A percentile compares a stretch with the other conserved stretches of the same genome.
phyloP scores from a whole-genome alignment of 306 rosid species.

The Inga oerstediana region DNA sequence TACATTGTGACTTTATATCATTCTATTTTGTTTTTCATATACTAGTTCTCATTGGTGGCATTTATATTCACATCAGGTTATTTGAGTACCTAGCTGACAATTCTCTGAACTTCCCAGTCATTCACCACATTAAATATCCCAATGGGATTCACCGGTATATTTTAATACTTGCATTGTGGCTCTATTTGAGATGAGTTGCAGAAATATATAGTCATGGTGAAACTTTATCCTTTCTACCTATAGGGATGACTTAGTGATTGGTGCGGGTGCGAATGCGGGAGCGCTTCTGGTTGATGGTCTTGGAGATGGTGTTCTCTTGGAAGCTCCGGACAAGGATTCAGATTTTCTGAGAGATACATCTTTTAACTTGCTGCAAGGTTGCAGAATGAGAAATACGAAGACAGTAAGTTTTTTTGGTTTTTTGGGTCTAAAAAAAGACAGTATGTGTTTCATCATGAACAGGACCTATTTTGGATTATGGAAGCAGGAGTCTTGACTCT shows the following conservation, averaged over 20 bases:
- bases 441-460: constrained; percentile 42
- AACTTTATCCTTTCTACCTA: constrained; percentile 24
- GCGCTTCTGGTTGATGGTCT: constrained; percentile 97
- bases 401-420: constrained; percentile 54
- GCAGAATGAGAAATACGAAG: constrained; percentile 98
- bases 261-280: constrained; percentile 89
- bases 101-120: constrained; percentile 78
- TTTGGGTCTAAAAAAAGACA: constrained; percentile 42
- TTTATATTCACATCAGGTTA: constrained; percentile 53
- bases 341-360: constrained; percentile 73
- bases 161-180: constrained; percentile 1
- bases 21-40: background rate
- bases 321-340: constrained; percentile 68
- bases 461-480: constrained; percentile 29
- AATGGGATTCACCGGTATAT: constrained; percentile 78
- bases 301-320: constrained; percentile 71
- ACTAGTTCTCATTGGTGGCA: background rate
- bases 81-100: constrained; percentile 81
- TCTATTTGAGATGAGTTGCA: constrained; percentile 6
- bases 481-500: constrained; percentile 6
- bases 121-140: constrained; percentile 92
- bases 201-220: constrained; percentile 18
- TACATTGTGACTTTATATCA: background rate
- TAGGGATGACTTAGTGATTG: constrained; percentile 94
- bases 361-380: constrained; percentile 90